A percentile compares a stretch with the other conserved stretches of the same genome.
These are phyloP conservation scores for Neurospora hispaniola DNA, from an alignment of 495 filamentous ascomycete species.

Conservation along the genomic window DNA sequence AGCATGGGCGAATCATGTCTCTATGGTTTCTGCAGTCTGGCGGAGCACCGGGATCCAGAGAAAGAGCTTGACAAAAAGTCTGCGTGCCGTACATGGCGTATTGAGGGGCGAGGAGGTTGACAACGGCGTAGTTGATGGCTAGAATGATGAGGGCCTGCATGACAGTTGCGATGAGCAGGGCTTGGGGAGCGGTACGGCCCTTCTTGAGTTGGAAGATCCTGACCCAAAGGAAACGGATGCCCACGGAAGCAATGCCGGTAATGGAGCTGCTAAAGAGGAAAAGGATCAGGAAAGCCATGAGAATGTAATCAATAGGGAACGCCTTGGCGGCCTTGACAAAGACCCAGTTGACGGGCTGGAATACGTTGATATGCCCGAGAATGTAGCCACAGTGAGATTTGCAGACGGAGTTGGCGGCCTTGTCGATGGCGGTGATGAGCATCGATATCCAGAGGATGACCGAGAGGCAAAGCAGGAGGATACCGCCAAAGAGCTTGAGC, in stretches of 20 bases:
- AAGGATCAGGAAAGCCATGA: conserved; percentile 73
- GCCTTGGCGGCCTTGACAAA: conserved; percentile 71
- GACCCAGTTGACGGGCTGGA: conserved; percentile 90
- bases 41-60: conserved; percentile 43
- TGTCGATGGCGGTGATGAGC: conserved; percentile 93
- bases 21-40: conserved; percentile 71
- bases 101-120: conserved; percentile 86
- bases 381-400: conserved; percentile 87
- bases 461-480: conserved; percentile 59
- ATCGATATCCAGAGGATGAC: conserved; percentile 78
- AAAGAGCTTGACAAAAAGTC: conserved; percentile 70
- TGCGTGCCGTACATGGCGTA: conserved; percentile 93
- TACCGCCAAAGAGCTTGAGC: conserved; percentile 74
- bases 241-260: conserved; percentile 72
- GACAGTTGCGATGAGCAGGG: conserved; percentile 80
- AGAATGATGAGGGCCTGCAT: conserved; percentile 81
- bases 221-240: conserved; percentile 94
- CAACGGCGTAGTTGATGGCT: conserved; percentile 81
- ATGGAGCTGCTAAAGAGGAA: conserved; percentile 81
- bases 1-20: conserved; percentile 68
- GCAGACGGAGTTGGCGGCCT: conserved; percentile 89
- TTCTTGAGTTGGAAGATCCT: conserved; percentile 80
- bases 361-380: conserved; percentile 80
- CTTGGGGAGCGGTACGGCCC: conserved; percentile 83
- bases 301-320: conserved; percentile 85